Evolutionary conservation across 75 land plant genomes (phyloP), one percentile per base, ranked within the genome.

Genomic region (Pinus tabuliformis): DNA sequence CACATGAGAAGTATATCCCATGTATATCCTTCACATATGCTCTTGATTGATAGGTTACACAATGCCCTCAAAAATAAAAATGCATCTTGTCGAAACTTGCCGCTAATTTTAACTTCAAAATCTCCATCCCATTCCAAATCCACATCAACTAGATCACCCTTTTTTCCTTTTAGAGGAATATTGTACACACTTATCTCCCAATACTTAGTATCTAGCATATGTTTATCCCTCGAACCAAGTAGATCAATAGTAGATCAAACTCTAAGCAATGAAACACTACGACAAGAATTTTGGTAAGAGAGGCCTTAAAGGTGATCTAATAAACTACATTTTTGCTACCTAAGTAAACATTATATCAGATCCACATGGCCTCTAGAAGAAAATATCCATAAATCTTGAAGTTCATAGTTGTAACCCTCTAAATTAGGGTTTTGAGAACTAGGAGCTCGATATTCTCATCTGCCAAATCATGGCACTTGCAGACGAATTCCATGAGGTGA

Each of bases 161-260:
- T 97, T 81, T 93, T 90, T 28, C 91, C 95, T 57, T 94, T 98
- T 83, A 94, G 62, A 22, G 98, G 95, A n/a, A 85, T 92, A 86
- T 97, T 97, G 70, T 94, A 97, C 99, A 97, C 92, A 77, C 92
- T 94, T 70, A 97, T 91, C 86, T 97, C 99, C 99, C 98, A 97
- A 76, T 97, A 97, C 84, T 92, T 97, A 0, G 98, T 98, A 78
- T 94, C 99, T 73, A 97, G 77, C 98, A 97, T 92, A 57, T 94
- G 98, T 82, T 94, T 97, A 75, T 97, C 99, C 9, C 93, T 94
- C 1, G 98, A 92, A n/a, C 91, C 99, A 79, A 97, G 79, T 70
- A 95, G 79, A 83, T 97, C 98, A 33, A 93, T 84, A 4, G 97
- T 86, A 76, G 87, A 78, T 97, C 99, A 1, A 98, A 98, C 87